Base-by-base conservation (phyloP, 2,329 filamentous ascomycete species). In the Plenodomus tracheiphilus region DNA sequence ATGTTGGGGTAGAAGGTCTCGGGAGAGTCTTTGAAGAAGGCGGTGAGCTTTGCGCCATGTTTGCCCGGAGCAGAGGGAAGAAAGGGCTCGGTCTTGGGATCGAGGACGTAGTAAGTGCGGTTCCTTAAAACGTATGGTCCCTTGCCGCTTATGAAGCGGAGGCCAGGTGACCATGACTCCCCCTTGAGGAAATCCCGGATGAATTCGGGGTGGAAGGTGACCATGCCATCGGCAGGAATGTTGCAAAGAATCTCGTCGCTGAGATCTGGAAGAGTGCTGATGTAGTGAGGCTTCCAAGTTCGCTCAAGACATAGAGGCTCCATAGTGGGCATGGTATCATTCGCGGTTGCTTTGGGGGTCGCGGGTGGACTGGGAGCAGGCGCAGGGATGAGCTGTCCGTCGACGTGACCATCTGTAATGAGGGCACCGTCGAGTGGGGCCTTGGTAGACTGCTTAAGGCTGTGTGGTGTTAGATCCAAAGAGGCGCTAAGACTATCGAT, bases 31-130 rank as follows among this genome's bases (percentile, higher is more conserved):
- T 77, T 77, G 70, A 76, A 76, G 66, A 79, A 75, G 0, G 75
- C 69, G 1, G 72, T 75, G 8, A 79, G 59, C 51, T 78, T 79
- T 4, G 76, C 76, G 22, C 77, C 77, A 46, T 79, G 75, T 17
- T 64, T 36, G 42, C 75, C 74, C 2, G 76, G 72, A 0, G 40
- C n/a, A 2, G 50, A 43, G 0, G 77, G 77, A 4, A 76, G 60
- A 55, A 72, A 77, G 1, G 76, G 75, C 43, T 79, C 76, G 30
- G 60, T 51, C 0, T 51, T 41, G 0, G 53, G 46, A 22, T 77
- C 69, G 15, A 78, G 60, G 15, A 74, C 52, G 65, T 74, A 79
- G 65, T 76, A 79, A 2, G 68, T 67, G 20, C 69, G 69, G 30
- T 64, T 63, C 4, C 62, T 64, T 4, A 75, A 49, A 3, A 71